A percentile compares a stretch with the other conserved stretches of the same genome.
These are phyloP conservation scores for Alternaria triticina DNA, from an alignment of 2,329 filamentous ascomycete species.

Conservation along the genomic window DNA sequence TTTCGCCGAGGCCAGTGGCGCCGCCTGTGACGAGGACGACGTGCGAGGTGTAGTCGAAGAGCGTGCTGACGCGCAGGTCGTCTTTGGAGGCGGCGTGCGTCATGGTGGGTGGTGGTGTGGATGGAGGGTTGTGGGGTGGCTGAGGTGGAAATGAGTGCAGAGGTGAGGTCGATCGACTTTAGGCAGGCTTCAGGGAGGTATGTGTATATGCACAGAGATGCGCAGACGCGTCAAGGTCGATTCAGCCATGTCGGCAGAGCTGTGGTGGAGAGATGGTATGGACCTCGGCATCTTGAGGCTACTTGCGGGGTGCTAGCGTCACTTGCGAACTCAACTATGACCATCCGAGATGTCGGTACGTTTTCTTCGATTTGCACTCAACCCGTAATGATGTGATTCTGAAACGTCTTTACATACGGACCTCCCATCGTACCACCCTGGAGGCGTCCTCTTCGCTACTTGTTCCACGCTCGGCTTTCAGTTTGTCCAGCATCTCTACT, in stretches of 20 bases:
- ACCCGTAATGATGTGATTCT: background rate
- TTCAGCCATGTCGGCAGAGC: slow-evolving; percentile 18
- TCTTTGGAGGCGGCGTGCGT: slow-evolving; percentile 39
- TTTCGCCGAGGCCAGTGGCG: slow-evolving; percentile 60
- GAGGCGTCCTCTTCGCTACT: background rate
- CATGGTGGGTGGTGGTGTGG: slow-evolving; percentile 22
- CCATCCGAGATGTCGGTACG: background rate
- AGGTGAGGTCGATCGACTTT: background rate
- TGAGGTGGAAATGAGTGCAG: background rate
- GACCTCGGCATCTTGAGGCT: slow-evolving; percentile 24
- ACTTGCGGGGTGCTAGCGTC: slow-evolving; percentile 11
- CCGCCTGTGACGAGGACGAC: slow-evolving; percentile 60
- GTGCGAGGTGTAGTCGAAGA: slow-evolving; percentile 46
- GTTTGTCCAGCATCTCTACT: background rate
- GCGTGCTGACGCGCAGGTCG: slow-evolving; percentile 41
- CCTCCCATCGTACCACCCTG: background rate
- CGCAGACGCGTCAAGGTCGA: background rate
- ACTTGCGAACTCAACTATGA: background rate
- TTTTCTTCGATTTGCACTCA: background rate
- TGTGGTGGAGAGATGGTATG: slow-evolving; percentile 17
- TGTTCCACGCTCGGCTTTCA: slow-evolving; percentile 1
- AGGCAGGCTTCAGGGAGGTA: background rate
- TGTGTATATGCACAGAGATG: background rate
- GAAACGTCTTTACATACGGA: background rate
- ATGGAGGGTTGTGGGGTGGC: background rate